Base-by-base conservation (phyloP, 805 yeast genomes). In the Yamadazyma sp. region DNA sequence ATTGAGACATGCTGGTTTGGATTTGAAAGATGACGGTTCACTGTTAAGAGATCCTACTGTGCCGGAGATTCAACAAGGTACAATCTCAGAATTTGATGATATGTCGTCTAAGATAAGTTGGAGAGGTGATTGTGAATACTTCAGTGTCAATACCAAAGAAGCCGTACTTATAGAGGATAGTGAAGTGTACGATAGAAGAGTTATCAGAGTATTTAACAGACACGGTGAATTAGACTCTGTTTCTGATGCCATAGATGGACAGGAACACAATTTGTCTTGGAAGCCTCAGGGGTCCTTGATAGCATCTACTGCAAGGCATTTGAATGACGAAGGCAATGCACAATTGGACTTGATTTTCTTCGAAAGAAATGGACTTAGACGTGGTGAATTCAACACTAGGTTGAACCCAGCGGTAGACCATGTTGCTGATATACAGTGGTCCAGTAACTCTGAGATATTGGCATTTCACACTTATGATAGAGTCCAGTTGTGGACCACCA, bases 91-190 rank as follows among this genome's bases (percentile, higher is more conserved):
- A 0, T 67, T 68, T 50, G 97, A 91, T 55, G 57, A 62, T 8
- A 55, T 56, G 11, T 41, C 56, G 3, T 67, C 67, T 5, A 59
- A 64, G 30, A 73, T 93, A 12, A 80, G 95, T 28, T 93, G 99
- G 99, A 77, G 99, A 54, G 96, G 97, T 11, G 99, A 93, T 57
- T 84, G 96, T 53, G 90, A 85, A 47, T 89, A 64, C 53, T 82
- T 93, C 49, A 78, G 84, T 1, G 68, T 93, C 1, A 74, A 82
- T 15, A 67, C 83, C 0, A 60, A 80, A 21, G 95, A 84, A 50
- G 65, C 68, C 8, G 66, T 66, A 1, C 56, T 67, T 2, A 61
- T 59, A 11, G 75, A 70, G 46, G 64, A 61, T 21, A 67, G 66
- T 32, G 33, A 54, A 50, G 15, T 52, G 44, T 39, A 56, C 60